phyloP scores from a whole-genome alignment of 495 filamentous ascomycete genomes.

The Aspergillus egyptiacus region DNA sequence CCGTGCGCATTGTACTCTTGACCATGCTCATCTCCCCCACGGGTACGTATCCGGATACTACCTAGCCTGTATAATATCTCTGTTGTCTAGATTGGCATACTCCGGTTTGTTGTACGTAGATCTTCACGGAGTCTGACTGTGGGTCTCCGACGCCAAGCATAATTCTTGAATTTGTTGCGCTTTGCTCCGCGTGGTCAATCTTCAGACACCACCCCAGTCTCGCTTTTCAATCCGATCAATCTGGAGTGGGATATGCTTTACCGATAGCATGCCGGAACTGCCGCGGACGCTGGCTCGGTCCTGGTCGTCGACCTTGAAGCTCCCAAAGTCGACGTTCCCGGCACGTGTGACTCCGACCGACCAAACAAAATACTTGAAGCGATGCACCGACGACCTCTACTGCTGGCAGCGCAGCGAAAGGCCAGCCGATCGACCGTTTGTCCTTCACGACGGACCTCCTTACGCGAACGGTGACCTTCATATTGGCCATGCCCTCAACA shows the following conservation, averaged over 20 bases:
- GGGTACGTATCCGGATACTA: too few species aligned
- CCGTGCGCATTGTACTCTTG: too few species aligned
- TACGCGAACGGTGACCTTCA: constrained; percentile 96
- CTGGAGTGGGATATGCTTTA: constrained; percentile 27
- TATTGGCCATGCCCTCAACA: constrained; percentile 96
- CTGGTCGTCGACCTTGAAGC: constrained; percentile 55
- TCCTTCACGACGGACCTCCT: constrained; percentile 92
- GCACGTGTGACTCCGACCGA: constrained; percentile 45
- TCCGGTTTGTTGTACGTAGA: too few species aligned
- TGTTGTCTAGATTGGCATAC: too few species aligned
- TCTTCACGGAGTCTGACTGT: too few species aligned
- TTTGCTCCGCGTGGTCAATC: too few species aligned
- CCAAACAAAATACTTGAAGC: constrained; percentile 58
- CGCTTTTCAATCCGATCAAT: constrained; percentile 7
- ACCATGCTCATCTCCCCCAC: too few species aligned
- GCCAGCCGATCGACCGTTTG: constrained; percentile 56
- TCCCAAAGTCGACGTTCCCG: constrained; percentile 56
- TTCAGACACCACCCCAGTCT: not conserved
- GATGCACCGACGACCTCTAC: constrained; percentile 85
- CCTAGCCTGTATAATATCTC: too few species aligned
- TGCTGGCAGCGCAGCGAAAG: constrained; percentile 69
- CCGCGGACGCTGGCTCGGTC: constrained; percentile 44
- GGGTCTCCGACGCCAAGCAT: not conserved
- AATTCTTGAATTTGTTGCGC: not conserved
- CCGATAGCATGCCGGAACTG: constrained; percentile 44